Evolutionary conservation across 73 alveolate species (phyloP).

Genomic region (Effrenium voratum): DNA sequence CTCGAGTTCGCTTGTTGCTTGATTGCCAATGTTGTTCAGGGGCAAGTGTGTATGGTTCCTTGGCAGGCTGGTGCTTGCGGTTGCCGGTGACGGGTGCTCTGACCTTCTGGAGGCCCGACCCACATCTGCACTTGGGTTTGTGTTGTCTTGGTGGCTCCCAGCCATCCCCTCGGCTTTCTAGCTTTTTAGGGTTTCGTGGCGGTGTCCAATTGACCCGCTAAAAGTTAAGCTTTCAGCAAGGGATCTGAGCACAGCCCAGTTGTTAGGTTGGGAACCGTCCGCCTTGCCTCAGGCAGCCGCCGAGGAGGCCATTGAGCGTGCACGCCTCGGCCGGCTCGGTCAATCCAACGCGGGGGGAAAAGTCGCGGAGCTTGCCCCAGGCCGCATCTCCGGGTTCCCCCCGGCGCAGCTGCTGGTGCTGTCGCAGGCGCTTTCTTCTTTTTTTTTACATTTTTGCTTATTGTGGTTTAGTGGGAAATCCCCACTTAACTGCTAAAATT

Average conservation of each 20-base stretch:
- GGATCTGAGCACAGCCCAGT: background rate
- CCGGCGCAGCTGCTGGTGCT: slow-evolving; percentile 90
- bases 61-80: slow-evolving; percentile 68
- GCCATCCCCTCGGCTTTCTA: background rate
- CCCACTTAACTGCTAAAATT: no score
- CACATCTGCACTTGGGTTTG: background rate
- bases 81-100: slow-evolving; percentile 82
- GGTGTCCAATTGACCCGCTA: no score
- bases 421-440: slow-evolving; percentile 20
- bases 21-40: no score
- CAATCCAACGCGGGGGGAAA: background rate
- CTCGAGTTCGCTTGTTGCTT: background rate
- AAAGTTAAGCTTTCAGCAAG: no score
- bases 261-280: background rate
- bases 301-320: slow-evolving; percentile 74
- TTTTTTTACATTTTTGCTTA: background rate
- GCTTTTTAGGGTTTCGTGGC: no score
- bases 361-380: background rate
- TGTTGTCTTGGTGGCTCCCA: background rate
- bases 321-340: background rate
- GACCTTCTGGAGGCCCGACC: slow-evolving; percentile 51
- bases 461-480: no score
- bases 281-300: slow-evolving; percentile 52
- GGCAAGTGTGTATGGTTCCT: background rate
- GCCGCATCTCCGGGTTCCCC: slow-evolving; percentile 76